phyloP scores from a whole-genome alignment of 1,139 yeast genomes.

The Spathaspora sp. region DNA sequence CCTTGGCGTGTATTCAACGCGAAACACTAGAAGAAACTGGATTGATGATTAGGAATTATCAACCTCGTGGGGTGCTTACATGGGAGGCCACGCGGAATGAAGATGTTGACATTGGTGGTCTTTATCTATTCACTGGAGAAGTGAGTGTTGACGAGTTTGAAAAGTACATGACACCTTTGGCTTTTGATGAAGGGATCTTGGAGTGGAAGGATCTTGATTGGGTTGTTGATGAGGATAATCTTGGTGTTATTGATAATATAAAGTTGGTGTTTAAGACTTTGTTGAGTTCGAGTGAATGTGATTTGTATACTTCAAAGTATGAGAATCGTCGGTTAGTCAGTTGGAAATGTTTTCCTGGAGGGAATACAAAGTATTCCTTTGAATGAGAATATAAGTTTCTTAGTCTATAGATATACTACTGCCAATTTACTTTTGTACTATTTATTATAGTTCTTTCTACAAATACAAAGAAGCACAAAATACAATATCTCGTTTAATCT shows the following conservation, averaged over 20 bases:
- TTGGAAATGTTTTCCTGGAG: conserved; percentile 17
- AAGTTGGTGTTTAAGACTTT: conserved; percentile 28
- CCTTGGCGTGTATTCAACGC: conserved; percentile 40
- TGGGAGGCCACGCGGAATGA: conserved; percentile 30
- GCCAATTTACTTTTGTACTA: too few relatives aligned
- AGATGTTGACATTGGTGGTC: conserved; percentile 30
- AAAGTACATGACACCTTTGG: conserved; percentile 24
- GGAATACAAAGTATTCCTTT: conserved; percentile 11
- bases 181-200: conserved; percentile 42
- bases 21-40: conserved; percentile 50
- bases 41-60: conserved; percentile 26
- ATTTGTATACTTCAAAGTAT: conserved; percentile 24
- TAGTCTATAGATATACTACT: too few relatives aligned
- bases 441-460: too few relatives aligned
- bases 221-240: conserved; percentile 37
- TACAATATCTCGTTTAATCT: conserved; percentile 93
- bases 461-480: conserved; percentile 94
- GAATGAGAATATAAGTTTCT: neutral
- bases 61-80: conserved; percentile 36
- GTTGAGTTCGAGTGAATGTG: conserved; percentile 23
- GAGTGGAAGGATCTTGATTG: conserved; percentile 46
- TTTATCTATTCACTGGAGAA: conserved; percentile 42
- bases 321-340: conserved; percentile 17
- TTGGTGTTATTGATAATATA: conserved; percentile 47
- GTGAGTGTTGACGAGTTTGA: conserved; percentile 26